A percentile compares a stretch with the other conserved stretches of the same genome.
Conservation (phyloP, 176 grass and related monocot species). For the Elymus sibiricus region DNA sequence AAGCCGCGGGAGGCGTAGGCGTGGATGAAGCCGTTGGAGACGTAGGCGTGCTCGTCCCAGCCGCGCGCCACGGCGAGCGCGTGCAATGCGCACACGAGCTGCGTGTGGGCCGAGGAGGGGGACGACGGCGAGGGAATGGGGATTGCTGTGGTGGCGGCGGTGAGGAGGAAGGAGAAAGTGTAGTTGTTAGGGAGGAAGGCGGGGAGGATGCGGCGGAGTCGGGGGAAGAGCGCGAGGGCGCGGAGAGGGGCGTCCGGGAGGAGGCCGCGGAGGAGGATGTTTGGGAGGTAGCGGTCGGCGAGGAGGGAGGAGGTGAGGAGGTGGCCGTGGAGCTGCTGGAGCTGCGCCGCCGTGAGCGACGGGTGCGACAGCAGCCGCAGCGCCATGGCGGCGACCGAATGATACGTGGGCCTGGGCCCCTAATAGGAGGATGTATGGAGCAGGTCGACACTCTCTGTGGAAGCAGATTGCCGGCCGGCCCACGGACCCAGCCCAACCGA, state of each 20-base stretch:
- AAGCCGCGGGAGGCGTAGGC: slow-evolving; percentile 47
- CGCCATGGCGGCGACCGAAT: background rate
- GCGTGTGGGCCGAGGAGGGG: background rate
- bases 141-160: slow-evolving; percentile 4
- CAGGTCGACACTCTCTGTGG: too few species aligned
- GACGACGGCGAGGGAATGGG: slow-evolving; percentile 17
- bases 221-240: slow-evolving; percentile 30
- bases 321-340: slow-evolving; percentile 44
- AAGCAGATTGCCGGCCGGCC: background rate
- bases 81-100: slow-evolving; percentile 23
- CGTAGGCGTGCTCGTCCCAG: slow-evolving; percentile 46
- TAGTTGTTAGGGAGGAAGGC: slow-evolving; percentile 41
- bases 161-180: slow-evolving; percentile 57
- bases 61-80: slow-evolving; percentile 36
- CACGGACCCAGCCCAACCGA: background rate
- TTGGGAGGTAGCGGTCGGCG: slow-evolving; percentile 38
- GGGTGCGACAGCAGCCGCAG: slow-evolving; percentile 26
- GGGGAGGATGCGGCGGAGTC: slow-evolving; percentile 36
- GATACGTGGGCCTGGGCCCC: too few species aligned
- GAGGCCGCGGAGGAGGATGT: slow-evolving; percentile 35
- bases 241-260: background rate
- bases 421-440: too few species aligned
- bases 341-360: slow-evolving; percentile 25
- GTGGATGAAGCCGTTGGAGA: slow-evolving; percentile 61
- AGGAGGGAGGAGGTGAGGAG: slow-evolving; percentile 37